These are phyloP conservation scores for Chenopodium berlandieri DNA, from an alignment of 148 eudicot genomes.

Conservation along the genomic window DNA sequence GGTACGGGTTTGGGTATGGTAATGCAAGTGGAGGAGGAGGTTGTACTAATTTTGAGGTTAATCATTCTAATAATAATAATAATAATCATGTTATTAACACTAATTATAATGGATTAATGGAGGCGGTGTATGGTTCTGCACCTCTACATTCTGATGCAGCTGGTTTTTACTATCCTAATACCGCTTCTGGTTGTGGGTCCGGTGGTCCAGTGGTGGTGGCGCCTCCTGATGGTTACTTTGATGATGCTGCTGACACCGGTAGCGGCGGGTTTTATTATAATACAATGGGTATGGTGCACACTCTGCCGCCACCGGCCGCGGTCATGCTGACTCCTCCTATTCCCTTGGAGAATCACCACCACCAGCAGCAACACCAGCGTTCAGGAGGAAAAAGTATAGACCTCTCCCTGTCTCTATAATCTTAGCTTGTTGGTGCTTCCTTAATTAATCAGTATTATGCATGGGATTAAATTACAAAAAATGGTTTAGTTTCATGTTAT, in stretches of 20 bases:
- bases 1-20: not conserved
- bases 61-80: not conserved
- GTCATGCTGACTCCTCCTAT: not conserved
- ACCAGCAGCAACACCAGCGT: not conserved
- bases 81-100: not conserved
- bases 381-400: not conserved
- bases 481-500: no score
- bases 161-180: not conserved
- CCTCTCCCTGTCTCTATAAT: slow-evolving; percentile 5
- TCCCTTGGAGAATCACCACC: not conserved
- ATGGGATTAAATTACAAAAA: not conserved
- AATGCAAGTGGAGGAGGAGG: not conserved
- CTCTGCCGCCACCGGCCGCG: not conserved
- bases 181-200: not conserved
- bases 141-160: not conserved
- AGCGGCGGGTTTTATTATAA: not conserved
- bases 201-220: slow-evolving; percentile 11
- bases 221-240: not conserved
- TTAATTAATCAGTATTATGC: not conserved
- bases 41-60: not conserved
- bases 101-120: no score
- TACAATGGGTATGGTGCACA: not conserved
- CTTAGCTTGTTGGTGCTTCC: not conserved
- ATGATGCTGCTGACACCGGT: not conserved
- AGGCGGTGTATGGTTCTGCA: not conserved